phyloP scores from a whole-genome alignment of 805 yeast species.

The Millerozyma acaciae region DNA sequence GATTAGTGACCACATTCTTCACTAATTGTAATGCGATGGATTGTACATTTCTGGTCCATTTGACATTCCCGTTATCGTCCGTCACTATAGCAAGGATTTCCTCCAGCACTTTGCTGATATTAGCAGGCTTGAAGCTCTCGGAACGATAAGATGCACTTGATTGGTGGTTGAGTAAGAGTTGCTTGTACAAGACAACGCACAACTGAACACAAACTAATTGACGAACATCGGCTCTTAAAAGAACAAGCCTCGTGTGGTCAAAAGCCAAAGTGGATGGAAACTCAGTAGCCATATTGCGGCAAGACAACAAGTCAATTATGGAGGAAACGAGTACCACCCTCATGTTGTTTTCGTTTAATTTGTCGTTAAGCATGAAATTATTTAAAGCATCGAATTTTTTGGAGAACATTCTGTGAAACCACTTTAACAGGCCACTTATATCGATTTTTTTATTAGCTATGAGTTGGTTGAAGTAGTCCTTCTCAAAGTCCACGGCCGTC shows the following conservation, averaged over 20 bases:
- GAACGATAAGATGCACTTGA: conserved; percentile 13
- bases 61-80: conserved; percentile 81
- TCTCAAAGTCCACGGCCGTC: conserved; percentile 85
- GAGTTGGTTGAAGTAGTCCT: conserved; percentile 66
- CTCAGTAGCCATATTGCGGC: conserved; percentile 75
- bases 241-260: conserved; percentile 75
- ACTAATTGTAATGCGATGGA: conserved; percentile 67
- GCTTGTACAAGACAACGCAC: conserved; percentile 69
- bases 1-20: conserved; percentile 29
- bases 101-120: conserved; percentile 50
- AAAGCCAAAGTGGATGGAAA: conserved; percentile 82
- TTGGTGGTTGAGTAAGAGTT: conserved; percentile 43
- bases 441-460: conserved; percentile 54
- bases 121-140: conserved; percentile 25
- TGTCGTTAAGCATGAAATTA: not conserved
- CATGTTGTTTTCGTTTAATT: conserved; percentile 11
- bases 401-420: conserved; percentile 50
- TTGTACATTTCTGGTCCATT: conserved; percentile 83
- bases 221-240: conserved; percentile 79
- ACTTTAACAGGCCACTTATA: conserved; percentile 55
- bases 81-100: conserved; percentile 77
- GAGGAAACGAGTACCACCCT: conserved; percentile 45
- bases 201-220: conserved; percentile 78
- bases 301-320: conserved; percentile 63
- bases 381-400: conserved; percentile 11